Evolutionary conservation across 2,329 filamentous ascomycete species (phyloP).

Genomic region (Tolypocladium capitatum): DNA sequence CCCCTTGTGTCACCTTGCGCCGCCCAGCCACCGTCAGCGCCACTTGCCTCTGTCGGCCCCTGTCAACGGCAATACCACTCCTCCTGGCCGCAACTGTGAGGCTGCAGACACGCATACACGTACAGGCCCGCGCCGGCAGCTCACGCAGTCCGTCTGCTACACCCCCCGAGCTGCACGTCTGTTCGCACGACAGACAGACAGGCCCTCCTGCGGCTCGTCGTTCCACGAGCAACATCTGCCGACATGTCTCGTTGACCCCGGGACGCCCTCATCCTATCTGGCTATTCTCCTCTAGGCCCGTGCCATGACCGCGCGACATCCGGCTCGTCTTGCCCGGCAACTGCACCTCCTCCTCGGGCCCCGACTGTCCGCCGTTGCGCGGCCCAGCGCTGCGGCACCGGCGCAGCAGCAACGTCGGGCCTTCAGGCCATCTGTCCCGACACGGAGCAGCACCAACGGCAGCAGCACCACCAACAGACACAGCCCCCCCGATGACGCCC

Average conservation of each 20-base stretch:
- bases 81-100: not conserved
- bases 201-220: too few relatives aligned
- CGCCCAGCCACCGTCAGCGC: not conserved
- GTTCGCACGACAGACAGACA: too few relatives aligned
- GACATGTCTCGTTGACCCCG: not conserved
- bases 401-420: not conserved
- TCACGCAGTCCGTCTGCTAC: not conserved
- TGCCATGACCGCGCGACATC: constrained; percentile 6
- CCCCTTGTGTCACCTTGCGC: not conserved
- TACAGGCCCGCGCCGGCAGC: not conserved
- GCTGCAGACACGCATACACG: not conserved
- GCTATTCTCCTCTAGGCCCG: not conserved
- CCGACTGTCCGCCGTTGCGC: not conserved
- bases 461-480: not conserved
- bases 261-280: not conserved
- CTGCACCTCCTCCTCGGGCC: not conserved
- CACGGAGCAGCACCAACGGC: not conserved
- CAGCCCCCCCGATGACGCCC: not conserved
- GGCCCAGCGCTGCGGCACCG: not conserved
- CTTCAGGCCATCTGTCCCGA: not conserved
- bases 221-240: too few relatives aligned
- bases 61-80: too few relatives aligned
- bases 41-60: not conserved
- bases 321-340: constrained; percentile 5
- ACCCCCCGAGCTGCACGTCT: too few relatives aligned